phyloP scores from a whole-genome alignment of 495 filamentous ascomycete genomes.

The Penicillium maclennaniae region DNA sequence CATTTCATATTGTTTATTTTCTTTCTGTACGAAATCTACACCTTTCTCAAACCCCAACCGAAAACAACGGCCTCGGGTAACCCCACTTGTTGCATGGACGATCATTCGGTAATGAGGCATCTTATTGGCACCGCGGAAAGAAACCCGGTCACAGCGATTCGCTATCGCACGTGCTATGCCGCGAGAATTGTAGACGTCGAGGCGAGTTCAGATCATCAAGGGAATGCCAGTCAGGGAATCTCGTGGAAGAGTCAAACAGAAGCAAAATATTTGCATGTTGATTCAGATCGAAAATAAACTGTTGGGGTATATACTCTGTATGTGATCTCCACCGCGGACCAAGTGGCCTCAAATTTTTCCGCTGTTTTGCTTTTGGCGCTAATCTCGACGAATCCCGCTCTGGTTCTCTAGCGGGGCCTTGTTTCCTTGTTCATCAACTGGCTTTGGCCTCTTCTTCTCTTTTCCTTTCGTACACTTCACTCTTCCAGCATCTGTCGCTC shows the following conservation, averaged over 20 bases:
- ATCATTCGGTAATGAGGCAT: constrained; percentile 10
- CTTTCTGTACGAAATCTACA: background rate
- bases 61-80: constrained; percentile 15
- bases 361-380: constrained; percentile 1
- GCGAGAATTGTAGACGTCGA: background rate
- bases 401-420: constrained; percentile 11
- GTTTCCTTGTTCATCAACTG: constrained; percentile 2
- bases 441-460: constrained; percentile 4
- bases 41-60: background rate
- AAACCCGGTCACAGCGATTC: background rate
- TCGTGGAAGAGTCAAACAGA: background rate
- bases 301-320: background rate
- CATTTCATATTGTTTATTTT: background rate
- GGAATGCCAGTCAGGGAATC: background rate
- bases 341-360: background rate
- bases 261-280: too few relatives aligned
- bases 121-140: constrained; percentile 18
- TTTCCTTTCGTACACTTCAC: background rate
- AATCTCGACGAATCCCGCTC: constrained; percentile 11
- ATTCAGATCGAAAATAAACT: background rate
- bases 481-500: background rate
- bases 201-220: background rate
- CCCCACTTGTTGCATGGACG: constrained; percentile 19
- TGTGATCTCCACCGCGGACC: background rate
- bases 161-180: constrained; percentile 8